Base-by-base conservation (phyloP, 2,329 filamentous ascomycete species). In the Colletotrichum paranaense region DNA sequence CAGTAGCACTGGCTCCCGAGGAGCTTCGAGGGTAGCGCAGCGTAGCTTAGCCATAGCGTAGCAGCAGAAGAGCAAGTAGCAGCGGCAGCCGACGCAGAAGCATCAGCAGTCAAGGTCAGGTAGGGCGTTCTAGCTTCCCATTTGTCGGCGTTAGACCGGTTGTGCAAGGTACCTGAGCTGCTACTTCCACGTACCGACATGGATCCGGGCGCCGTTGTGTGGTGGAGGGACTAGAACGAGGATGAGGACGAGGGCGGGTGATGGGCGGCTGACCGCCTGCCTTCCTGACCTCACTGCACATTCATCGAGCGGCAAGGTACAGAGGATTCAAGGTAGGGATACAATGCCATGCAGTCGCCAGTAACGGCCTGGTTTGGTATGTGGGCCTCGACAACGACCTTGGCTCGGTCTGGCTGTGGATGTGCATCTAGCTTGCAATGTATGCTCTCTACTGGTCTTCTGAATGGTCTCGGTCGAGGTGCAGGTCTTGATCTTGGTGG, bases 161-260 rank as follows among this genome's bases (percentile, higher is more conserved):
- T 73, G 72, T 72, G 72, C 62, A 74, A 68, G 72, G 72, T 72
- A 68, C 68, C 68, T 72, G 68, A 72, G 28, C 52, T 60, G 42
- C 42, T 49, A 38, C 52, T 74, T 59, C 16, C 14, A 63, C 58
- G 67, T 68, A 72, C 62, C 68, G 68, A 74, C 72, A 72, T 72
- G 62, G 62, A 22, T 65, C n/a, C 52, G 60, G 35, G 58, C 38
- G n/a, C 22, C 52, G 60, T 35, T 56, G 26, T 49, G 53, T 42
- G 30, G 59, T 57, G 9, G 68, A 68, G 32, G 14, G 38, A 42
- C 38, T 42, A 42, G 38, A 16, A 16, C 38, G 38, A 35, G 32
- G 11, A 42, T 16, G 16, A 42, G 38, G 38, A 16, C 14, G 38
- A 42, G 19, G 58, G 55, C 58, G 53, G 69, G 38, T 69, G 53